A percentile compares a stretch with the other conserved stretches of the same genome.
These are phyloP conservation scores for Tolypocladium ophioglossoides DNA, from an alignment of 2,329 filamentous ascomycete genomes.

Conservation along the genomic window DNA sequence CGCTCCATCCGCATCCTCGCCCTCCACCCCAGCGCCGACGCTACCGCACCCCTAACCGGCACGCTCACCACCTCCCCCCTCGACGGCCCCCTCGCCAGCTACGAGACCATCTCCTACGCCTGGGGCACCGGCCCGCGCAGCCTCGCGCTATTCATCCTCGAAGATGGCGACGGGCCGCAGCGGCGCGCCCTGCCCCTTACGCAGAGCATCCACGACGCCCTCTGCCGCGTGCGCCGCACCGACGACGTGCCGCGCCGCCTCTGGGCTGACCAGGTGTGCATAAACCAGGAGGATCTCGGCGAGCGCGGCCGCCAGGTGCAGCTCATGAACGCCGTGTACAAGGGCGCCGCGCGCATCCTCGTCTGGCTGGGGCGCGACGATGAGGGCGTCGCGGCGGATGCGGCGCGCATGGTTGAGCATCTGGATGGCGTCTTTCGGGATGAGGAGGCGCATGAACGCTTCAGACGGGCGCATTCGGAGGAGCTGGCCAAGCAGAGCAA, in stretches of 20 bases:
- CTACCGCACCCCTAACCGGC: constrained; percentile 17
- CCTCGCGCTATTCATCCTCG: constrained; percentile 11
- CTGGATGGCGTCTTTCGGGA: constrained; percentile 18
- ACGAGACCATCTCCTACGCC: constrained; percentile 25
- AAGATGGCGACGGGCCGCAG: constrained; percentile 7
- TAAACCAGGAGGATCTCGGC: constrained; percentile 24
- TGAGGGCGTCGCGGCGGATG: constrained; percentile 15
- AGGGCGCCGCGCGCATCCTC: constrained; percentile 18
- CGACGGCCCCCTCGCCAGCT: constrained; percentile 8
- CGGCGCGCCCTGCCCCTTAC: constrained; percentile 14
- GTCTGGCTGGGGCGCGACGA: constrained; percentile 25
- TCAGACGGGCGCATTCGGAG: constrained; percentile 18
- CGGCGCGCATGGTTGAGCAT: constrained; percentile 15
- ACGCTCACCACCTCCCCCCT: constrained; percentile 14
- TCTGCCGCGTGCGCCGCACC: constrained; percentile 15
- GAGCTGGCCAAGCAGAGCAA: constrained; percentile 15
- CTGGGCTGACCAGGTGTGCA: constrained; percentile 30
- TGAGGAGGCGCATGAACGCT: constrained; percentile 16
- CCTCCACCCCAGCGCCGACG: constrained; percentile 15
- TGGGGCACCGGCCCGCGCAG: constrained; percentile 16
- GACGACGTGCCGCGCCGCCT: constrained; percentile 13
- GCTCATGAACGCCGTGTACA: constrained; percentile 27
- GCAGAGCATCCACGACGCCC: constrained; percentile 18
- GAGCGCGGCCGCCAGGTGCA: constrained; percentile 26
- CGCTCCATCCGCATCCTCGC: constrained; percentile 20